These are phyloP conservation scores for Trichaptum fuscoviolaceum DNA, from an alignment of 768 basidiomycete genomes.

Conservation along the genomic window DNA sequence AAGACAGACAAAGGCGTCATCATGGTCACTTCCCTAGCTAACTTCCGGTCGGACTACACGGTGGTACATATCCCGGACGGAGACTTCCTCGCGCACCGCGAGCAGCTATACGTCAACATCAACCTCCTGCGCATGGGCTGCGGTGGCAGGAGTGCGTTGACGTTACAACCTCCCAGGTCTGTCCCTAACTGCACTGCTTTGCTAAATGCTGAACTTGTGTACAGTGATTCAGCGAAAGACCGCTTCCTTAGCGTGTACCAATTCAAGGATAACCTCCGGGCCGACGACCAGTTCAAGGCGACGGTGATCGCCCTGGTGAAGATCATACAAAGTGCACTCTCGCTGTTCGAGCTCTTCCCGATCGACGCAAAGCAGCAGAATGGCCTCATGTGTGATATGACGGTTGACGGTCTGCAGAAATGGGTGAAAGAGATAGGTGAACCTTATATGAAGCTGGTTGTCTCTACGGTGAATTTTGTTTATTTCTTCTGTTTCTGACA, in stretches of 20 bases:
- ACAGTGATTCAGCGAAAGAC: constrained; percentile 73
- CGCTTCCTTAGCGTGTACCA: constrained; percentile 71
- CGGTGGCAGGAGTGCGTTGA: constrained; percentile 71
- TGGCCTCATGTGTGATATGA: constrained; percentile 74
- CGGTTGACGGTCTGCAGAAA: constrained; percentile 60
- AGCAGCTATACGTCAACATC: constrained; percentile 76
- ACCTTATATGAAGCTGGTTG: constrained; percentile 58
- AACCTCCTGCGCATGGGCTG: constrained; percentile 82
- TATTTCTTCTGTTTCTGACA: constrained; percentile 4
- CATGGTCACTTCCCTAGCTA: constrained; percentile 79
- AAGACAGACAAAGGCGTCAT: constrained; percentile 64
- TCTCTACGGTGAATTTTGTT: constrained; percentile 15
- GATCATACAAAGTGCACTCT: constrained; percentile 64
- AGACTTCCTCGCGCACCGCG: constrained; percentile 54
- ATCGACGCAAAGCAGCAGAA: constrained; percentile 35
- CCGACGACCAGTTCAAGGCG: constrained; percentile 43
- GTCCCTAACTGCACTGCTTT: constrained; percentile 12
- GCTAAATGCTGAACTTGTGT: constrained; percentile 4
- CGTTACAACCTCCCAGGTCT: constrained; percentile 71
- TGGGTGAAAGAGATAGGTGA: constrained; percentile 69
- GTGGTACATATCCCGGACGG: constrained; percentile 76
- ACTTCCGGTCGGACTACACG: constrained; percentile 84
- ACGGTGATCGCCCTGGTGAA: constrained; percentile 75
- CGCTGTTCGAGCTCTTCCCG: constrained; percentile 64
- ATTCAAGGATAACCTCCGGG: constrained; percentile 38